Percentiles rank a stretch among this genome's conserved stretches.
Evolutionary conservation across 345 rosid species (phyloP).

Genomic region (Hibiscus tridactylites): DNA sequence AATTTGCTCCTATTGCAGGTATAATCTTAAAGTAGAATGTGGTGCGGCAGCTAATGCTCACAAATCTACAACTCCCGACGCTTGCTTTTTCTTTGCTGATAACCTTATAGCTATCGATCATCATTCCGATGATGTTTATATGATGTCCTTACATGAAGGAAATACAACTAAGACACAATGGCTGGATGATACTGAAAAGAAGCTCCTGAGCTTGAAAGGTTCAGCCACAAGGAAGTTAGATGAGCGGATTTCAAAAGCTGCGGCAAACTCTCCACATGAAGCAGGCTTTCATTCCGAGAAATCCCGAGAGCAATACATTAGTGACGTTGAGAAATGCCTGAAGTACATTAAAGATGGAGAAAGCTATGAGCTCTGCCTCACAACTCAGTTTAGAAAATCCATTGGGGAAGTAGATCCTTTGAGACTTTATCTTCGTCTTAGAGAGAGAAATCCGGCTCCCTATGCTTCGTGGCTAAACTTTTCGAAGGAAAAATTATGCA

Average conservation of each 20-base stretch:
- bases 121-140: conserved; percentile 52
- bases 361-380: conserved; percentile 93
- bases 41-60: conserved; percentile 56
- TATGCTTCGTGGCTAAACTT: conserved; percentile 92
- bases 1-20: conserved; percentile 33
- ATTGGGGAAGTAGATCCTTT: conserved; percentile 51
- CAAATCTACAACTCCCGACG: conserved; percentile 83
- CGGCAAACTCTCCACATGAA: conserved; percentile 16
- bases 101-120: conserved; percentile 72
- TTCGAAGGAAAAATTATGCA: conserved; percentile 49
- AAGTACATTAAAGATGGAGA: conserved; percentile 85
- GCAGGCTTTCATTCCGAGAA: conserved; percentile 50
- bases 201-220: conserved; percentile 39
- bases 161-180: conserved; percentile 29
- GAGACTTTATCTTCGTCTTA: conserved; percentile 71
- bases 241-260: conserved; percentile 20
- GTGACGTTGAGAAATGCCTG: conserved; percentile 63
- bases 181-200: conserved; percentile 59
- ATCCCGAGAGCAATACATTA: conserved; percentile 55
- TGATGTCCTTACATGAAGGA: conserved; percentile 54
- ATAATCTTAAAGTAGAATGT: conserved; percentile 88
- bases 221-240: conserved; percentile 21
- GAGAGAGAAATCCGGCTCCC: conserved; percentile 89
- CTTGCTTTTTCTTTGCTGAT: conserved; percentile 86
- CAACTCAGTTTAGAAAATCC: conserved; percentile 57